Percentiles rank a stretch among this genome's conserved stretches.
These are phyloP conservation scores for Malus hybrid DNA, from an alignment of 331 rosid species.

Conservation along the genomic window DNA sequence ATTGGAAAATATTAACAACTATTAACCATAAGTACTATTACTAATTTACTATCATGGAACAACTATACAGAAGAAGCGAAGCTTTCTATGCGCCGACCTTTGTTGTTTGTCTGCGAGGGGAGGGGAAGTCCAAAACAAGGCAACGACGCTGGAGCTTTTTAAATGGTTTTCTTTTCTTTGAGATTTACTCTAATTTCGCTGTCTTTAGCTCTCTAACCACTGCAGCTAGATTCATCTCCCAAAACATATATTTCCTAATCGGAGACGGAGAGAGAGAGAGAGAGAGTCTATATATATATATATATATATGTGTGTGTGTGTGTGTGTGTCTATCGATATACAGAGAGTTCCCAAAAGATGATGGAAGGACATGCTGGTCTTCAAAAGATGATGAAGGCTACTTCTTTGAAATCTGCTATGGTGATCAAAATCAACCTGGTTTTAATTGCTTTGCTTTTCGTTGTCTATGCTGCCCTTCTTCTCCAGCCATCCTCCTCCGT, in stretches of 20 bases:
- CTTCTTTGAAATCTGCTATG: conserved; percentile 56
- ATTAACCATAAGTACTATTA: background rate
- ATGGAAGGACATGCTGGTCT: conserved; percentile 28
- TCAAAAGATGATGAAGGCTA: conserved; percentile 43
- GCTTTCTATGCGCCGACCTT: background rate
- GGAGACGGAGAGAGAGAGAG: background rate
- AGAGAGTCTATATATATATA: background rate
- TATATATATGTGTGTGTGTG: no score
- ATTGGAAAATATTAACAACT: background rate
- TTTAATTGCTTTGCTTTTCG: conserved; percentile 40
- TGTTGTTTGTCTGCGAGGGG: conserved; percentile 11
- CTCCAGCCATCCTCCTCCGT: conserved; percentile 52
- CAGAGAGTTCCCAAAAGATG: conserved; percentile 13
- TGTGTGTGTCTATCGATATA: no score
- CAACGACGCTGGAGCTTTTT: conserved; percentile 43
- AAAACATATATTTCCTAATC: background rate
- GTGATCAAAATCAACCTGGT: conserved; percentile 47
- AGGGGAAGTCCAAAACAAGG: conserved; percentile 17
- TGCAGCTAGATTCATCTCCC: conserved; percentile 22
- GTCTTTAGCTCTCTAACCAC: conserved; percentile 40
- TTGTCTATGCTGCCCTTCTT: conserved; percentile 45
- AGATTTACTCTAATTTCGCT: conserved; percentile 33
- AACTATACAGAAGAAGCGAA: background rate
- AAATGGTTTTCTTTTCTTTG: conserved; percentile 35
- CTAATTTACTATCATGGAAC: background rate